A percentile compares a stretch with the other conserved stretches of the same genome.
These are phyloP conservation scores for Pelargonium myrrhifolium DNA, from an alignment of 441 rosid genomes.

Conservation along the genomic window DNA sequence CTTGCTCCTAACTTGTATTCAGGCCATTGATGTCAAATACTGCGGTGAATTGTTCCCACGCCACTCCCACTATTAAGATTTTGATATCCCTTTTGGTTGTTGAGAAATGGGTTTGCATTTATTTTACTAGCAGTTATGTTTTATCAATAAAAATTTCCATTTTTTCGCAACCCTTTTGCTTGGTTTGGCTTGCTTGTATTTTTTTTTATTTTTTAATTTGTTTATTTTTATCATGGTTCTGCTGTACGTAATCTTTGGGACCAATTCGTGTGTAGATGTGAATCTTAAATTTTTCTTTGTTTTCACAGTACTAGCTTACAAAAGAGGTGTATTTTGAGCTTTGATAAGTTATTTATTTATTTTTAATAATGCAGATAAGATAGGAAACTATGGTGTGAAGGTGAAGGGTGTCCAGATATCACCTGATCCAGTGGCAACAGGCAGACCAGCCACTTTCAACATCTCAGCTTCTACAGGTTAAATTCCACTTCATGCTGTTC, in stretches of 20 bases:
- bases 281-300: not conserved
- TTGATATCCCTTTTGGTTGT: not conserved
- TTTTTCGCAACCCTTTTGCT: not conserved
- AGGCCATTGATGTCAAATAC: constrained; percentile 27
- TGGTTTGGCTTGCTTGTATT: not conserved
- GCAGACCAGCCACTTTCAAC: too few species aligned
- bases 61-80: not conserved
- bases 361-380: not conserved
- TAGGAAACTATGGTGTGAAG: not conserved
- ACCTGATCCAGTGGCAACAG: too few species aligned
- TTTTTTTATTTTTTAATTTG: too few species aligned
- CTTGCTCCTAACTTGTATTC: constrained; percentile 25
- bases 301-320: too few species aligned
- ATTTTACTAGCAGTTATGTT: not conserved
- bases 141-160: not conserved
- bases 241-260: too few species aligned
- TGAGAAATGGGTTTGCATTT: not conserved
- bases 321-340: too few species aligned
- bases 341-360: not conserved
- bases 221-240: not conserved
- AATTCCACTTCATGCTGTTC: too few species aligned
- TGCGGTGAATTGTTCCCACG: too few species aligned
- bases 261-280: not conserved
- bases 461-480: too few species aligned
- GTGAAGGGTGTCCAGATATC: too few species aligned